Evolutionary conservation across 2,329 filamentous ascomycete genomes (phyloP).

Genomic region (Alternaria arborescens): DNA sequence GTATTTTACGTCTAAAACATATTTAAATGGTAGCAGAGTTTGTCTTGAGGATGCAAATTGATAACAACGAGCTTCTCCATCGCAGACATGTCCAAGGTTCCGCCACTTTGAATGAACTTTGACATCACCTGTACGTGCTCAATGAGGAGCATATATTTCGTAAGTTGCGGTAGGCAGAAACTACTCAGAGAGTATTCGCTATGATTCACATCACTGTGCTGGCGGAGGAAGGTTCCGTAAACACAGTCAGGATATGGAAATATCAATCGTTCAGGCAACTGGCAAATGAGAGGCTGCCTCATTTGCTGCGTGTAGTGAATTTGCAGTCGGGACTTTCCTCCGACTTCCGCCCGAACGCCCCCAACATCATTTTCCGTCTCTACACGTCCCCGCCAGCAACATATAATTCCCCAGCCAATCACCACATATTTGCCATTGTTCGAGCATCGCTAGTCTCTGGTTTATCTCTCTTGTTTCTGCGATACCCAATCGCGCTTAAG

Average conservation of each 20-base stretch:
- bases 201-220: not conserved
- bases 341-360: constrained; percentile 16
- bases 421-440: constrained; percentile 11
- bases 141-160: not conserved
- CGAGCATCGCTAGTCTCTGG: constrained; percentile 4
- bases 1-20: too few relatives aligned
- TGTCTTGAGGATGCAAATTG: not conserved
- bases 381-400: constrained; percentile 23
- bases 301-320: constrained; percentile 2
- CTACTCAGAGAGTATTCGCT: not conserved
- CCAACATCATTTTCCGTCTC: constrained; percentile 19
- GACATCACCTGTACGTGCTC: not conserved
- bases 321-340: constrained; percentile 25
- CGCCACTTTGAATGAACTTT: not conserved
- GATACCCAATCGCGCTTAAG: not conserved
- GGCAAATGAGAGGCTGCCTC: not conserved
- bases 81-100: not conserved
- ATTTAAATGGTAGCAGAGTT: not conserved
- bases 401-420: constrained; percentile 6
- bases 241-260: not conserved
- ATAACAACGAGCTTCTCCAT: not conserved
- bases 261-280: not conserved
- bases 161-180: not conserved
- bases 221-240: too few relatives aligned
- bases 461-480: not conserved